Evolutionary conservation across 371 early-diverging fungal species (phyloP).

Genomic region (Lichtheimia hyalospora): DNA sequence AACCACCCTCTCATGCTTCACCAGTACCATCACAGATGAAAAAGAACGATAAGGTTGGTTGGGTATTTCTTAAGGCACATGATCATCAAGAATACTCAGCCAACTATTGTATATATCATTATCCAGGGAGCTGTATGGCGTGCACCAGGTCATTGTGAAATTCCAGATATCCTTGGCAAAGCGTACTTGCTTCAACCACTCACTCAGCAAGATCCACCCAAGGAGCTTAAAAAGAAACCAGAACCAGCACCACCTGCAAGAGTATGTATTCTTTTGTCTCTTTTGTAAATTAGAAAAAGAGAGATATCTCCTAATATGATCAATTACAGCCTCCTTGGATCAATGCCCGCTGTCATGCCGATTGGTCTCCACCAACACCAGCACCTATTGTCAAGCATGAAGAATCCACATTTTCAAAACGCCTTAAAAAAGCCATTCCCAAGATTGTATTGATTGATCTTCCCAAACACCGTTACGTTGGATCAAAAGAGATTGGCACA

Average conservation of each 20-base stretch:
- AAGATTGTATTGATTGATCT: constrained; percentile 16
- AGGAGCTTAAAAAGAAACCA: not conserved
- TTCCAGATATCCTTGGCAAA: constrained; percentile 49
- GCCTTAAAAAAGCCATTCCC: constrained; percentile 27
- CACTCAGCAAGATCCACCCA: not conserved
- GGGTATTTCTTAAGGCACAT: too few relatives aligned
- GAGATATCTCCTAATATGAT: not conserved
- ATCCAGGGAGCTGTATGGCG: constrained; percentile 27
- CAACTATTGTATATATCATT: too few relatives aligned
- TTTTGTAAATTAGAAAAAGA: not conserved
- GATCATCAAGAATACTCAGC: too few relatives aligned
- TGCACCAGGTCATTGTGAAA: constrained; percentile 48
- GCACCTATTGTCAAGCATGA: constrained; percentile 18
- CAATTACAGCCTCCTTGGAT: constrained; percentile 28
- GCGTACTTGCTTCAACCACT: constrained; percentile 29
- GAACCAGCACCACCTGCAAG: not conserved
- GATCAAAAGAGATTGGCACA: constrained; percentile 31
- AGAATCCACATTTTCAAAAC: constrained; percentile 24
- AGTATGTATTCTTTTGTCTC: not conserved
- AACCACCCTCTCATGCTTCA: constrained; percentile 6
- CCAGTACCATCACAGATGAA: not conserved
- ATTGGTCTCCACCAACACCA: constrained; percentile 20
- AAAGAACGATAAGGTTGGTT: constrained; percentile 3
- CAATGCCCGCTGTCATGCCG: constrained; percentile 16
- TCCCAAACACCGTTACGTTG: constrained; percentile 20